Percentiles rank a stretch among this genome's conserved stretches.
Evolutionary conservation across 2,329 filamentous ascomycete genomes (phyloP).

Genomic region (Arthrobotrys entomopaga): DNA sequence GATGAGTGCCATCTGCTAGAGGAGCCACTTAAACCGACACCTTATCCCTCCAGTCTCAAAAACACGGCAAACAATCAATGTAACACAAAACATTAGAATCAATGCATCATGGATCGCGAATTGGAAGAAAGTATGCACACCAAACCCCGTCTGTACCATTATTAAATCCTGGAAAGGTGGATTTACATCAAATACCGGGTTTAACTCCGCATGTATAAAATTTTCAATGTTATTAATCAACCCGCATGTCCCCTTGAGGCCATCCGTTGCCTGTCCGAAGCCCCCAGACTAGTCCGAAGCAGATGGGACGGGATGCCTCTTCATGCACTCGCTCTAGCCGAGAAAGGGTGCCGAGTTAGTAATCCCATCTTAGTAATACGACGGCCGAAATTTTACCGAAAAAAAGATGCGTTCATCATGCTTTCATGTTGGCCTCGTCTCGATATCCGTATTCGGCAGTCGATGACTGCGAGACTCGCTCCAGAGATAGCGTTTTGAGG

Average conservation of each 20-base stretch:
- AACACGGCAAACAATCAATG: no score
- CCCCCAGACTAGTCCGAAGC: no score
- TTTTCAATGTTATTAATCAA: background rate
- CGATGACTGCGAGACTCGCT: slow-evolving; percentile 31
- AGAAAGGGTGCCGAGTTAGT: slow-evolving; percentile 18
- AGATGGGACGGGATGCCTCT: no score
- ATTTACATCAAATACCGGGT: slow-evolving; percentile 23
- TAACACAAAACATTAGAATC: no score
- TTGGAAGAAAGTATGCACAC: background rate
- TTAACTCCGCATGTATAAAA: slow-evolving; percentile 28
- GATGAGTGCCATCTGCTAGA: no score
- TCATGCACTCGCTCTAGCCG: slow-evolving; percentile 5
- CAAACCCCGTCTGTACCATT: slow-evolving; percentile 18
- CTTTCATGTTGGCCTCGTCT: slow-evolving; percentile 11
- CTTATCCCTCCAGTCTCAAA: no score
- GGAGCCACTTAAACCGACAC: no score
- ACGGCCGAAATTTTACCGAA: slow-evolving; percentile 54
- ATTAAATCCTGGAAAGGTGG: slow-evolving; percentile 19
- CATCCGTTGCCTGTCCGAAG: no score
- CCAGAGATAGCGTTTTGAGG: slow-evolving; percentile 23
- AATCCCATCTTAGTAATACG: slow-evolving; percentile 36
- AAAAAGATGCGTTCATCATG: slow-evolving; percentile 5
- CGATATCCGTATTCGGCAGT: slow-evolving; percentile 24
- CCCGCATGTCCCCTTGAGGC: no score
- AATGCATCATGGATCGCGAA: background rate